Percentiles rank a stretch among this genome's conserved stretches.
Evolutionary conservation across 2,329 filamentous ascomycete genomes (phyloP).

Genomic region (Alternaria sp.): DNA sequence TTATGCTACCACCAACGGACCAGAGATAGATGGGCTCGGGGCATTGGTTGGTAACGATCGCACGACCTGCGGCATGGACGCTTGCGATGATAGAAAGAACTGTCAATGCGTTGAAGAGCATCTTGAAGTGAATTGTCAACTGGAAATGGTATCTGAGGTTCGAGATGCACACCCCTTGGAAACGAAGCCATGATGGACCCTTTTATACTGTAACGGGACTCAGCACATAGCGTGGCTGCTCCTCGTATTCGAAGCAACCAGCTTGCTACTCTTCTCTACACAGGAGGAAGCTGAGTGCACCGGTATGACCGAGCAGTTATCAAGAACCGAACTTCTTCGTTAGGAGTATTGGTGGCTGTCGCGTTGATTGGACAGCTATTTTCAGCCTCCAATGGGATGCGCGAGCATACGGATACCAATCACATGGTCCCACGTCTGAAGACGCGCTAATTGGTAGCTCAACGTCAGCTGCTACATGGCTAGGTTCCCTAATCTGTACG

Average conservation of each 20-base stretch:
- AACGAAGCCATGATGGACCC: neutral
- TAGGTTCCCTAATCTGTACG: neutral
- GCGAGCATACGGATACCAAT: slow-evolving; percentile 19
- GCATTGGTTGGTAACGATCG: slow-evolving; percentile 46
- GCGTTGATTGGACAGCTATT: slow-evolving; percentile 27
- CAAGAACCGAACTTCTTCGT: slow-evolving; percentile 16
- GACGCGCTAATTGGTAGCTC: neutral
- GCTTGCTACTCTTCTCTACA: slow-evolving; percentile 1
- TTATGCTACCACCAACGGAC: slow-evolving; percentile 36
- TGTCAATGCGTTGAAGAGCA: slow-evolving; percentile 26
- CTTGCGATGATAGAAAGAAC: slow-evolving; percentile 17
- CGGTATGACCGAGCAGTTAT: neutral
- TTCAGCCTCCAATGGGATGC: slow-evolving; percentile 22
- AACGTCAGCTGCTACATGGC: neutral
- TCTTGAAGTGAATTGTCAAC: slow-evolving; percentile 5
- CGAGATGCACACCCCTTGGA: neutral
- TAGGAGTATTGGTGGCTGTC: slow-evolving; percentile 13
- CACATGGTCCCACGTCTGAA: slow-evolving; percentile 4
- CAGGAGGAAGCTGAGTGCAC: neutral
- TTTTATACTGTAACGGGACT: neutral
- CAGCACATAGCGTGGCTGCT: neutral
- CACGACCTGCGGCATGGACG: slow-evolving; percentile 36
- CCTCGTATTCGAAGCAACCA: neutral
- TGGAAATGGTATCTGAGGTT: neutral
- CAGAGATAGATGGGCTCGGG: slow-evolving; percentile 39